phyloP scores from a whole-genome alignment of 2,329 filamentous ascomycete genomes.

The Aspergillus ibericus region DNA sequence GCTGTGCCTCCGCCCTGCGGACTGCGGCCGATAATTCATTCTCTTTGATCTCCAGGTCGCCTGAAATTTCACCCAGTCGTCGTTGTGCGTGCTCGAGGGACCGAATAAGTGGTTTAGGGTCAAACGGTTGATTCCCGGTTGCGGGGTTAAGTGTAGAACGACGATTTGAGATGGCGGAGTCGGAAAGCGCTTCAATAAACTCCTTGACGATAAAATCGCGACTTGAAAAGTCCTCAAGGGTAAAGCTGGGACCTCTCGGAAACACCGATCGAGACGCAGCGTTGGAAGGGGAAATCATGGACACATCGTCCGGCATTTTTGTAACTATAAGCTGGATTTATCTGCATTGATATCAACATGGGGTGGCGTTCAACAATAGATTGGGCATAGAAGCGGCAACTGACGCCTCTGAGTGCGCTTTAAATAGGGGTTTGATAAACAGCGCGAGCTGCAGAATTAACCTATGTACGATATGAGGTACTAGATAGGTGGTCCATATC shows the following conservation, averaged over 20 bases:
- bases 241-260: constrained; percentile 78
- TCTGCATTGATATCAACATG: background rate
- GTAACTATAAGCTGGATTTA: constrained; percentile 10
- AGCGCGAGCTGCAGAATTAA: background rate
- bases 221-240: constrained; percentile 80
- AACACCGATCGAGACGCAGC: constrained; percentile 66
- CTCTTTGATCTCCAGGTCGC: constrained; percentile 85
- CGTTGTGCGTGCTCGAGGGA: constrained; percentile 75
- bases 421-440: background rate
- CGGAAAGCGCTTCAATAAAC: constrained; percentile 90
- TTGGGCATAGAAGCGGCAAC: background rate
- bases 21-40: constrained; percentile 89
- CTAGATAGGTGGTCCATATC: background rate
- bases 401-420: background rate
- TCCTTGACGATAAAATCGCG: constrained; percentile 98
- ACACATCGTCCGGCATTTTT: constrained; percentile 42
- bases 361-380: background rate
- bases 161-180: constrained; percentile 74
- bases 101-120: constrained; percentile 93
- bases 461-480: background rate
- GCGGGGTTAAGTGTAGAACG: constrained; percentile 63
- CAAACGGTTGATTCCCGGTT: constrained; percentile 62
- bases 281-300: constrained; percentile 42
- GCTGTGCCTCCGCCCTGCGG: constrained; percentile 84
- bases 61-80: constrained; percentile 55